phyloP scores from a whole-genome alignment of 2,329 filamentous ascomycete genomes.

The Penicillium thymicola region DNA sequence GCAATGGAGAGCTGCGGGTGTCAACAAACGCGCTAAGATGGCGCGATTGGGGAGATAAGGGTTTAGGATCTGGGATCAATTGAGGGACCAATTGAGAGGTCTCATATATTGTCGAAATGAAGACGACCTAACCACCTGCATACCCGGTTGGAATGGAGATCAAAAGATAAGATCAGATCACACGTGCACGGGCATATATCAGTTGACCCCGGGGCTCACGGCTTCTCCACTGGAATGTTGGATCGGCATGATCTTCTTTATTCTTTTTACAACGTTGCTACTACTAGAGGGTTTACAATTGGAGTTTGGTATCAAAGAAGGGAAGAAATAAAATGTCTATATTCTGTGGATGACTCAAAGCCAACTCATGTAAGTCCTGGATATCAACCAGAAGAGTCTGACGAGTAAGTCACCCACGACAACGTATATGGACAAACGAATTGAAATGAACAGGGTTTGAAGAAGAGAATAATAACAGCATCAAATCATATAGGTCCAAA shows the following conservation, averaged over 20 bases:
- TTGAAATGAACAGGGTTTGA: conserved; percentile 16
- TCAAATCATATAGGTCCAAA: conserved; percentile 33
- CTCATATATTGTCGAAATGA: neutral
- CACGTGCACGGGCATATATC: conserved; percentile 23
- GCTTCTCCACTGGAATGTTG: conserved; percentile 19
- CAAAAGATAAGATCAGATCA: conserved; percentile 24
- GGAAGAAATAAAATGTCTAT: conserved; percentile 8
- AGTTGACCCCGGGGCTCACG: conserved; percentile 19
- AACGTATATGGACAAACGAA: conserved; percentile 25
- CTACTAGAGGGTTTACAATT: neutral
- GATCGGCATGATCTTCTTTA: conserved; percentile 22
- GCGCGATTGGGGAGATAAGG: conserved; percentile 3
- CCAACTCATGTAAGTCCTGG: neutral
- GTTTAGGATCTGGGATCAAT: neutral
- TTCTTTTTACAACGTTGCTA: neutral
- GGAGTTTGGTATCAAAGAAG: neutral
- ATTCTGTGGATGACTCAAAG: conserved; percentile 5
- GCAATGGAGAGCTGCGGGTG: conserved; percentile 6
- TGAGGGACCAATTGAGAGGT: neutral
- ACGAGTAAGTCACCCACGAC: conserved; percentile 4
- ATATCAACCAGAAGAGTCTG: conserved; percentile 1
- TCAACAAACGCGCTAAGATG: conserved; percentile 20
- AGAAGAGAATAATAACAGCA: conserved; percentile 26
- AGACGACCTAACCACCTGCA: neutral
- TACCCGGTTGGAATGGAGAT: neutral